Evolutionary conservation across 2,329 filamentous ascomycete species (phyloP).

Genomic region (Neonectria sp.): DNA sequence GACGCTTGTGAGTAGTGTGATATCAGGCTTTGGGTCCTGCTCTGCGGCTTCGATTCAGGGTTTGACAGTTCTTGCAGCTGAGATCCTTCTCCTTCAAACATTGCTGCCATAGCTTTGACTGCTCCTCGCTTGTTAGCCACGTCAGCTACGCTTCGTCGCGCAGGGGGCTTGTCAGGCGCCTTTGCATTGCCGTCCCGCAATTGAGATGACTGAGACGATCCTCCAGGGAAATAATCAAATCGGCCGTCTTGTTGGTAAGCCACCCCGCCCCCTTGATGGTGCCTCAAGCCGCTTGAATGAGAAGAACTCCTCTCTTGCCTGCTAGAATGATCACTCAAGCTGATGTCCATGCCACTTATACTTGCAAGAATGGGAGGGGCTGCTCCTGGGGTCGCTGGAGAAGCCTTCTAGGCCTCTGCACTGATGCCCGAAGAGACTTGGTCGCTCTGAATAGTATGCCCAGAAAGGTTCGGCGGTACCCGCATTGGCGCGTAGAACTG

Average conservation of each 20-base stretch:
- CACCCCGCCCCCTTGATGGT: not conserved
- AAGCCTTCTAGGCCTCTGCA: conserved; percentile 39
- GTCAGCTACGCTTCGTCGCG: conserved; percentile 37
- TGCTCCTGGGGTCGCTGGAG: conserved; percentile 16
- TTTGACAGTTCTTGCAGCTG: conserved; percentile 22
- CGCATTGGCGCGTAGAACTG: conserved; percentile 47
- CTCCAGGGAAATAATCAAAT: conserved; percentile 10
- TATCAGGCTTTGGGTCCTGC: conserved; percentile 40
- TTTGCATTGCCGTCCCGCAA: conserved; percentile 27
- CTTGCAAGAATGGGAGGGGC: not conserved
- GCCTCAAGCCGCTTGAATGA: not conserved
- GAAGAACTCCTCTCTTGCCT: not conserved
- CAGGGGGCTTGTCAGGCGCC: conserved; percentile 23
- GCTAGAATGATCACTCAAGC: not conserved
- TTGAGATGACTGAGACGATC: conserved; percentile 12
- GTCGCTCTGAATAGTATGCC: not conserved
- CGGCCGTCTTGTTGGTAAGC: not conserved
- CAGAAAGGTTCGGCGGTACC: conserved; percentile 25
- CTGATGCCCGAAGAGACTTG: conserved; percentile 21
- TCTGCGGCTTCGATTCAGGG: conserved; percentile 17
- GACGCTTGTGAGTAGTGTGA: conserved; percentile 40
- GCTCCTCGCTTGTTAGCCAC: conserved; percentile 48
- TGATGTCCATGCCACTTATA: not conserved
- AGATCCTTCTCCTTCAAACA: conserved; percentile 59
- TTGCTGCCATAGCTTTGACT: conserved; percentile 67